Evolutionary conservation across 1,284 basidiomycete genomes (phyloP).

Genomic region (Schizophyllum commune): DNA sequence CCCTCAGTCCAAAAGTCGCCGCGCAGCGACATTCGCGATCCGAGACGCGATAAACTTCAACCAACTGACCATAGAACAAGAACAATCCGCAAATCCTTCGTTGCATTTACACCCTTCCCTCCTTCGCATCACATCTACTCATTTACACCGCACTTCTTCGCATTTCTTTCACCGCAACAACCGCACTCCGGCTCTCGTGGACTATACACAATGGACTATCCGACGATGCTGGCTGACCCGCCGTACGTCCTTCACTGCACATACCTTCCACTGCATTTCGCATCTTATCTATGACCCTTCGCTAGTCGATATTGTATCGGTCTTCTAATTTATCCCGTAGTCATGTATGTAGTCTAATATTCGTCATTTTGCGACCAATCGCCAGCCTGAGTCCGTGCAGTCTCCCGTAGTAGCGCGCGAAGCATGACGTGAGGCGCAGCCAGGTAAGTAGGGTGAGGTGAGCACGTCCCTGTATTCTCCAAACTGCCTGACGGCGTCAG

Average conservation of each 20-base stretch:
- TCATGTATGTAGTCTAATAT: neutral
- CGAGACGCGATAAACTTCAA: neutral
- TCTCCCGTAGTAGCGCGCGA: no score
- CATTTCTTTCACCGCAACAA: no score
- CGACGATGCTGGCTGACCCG: neutral
- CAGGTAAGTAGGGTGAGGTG: no score
- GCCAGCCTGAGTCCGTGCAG: no score
- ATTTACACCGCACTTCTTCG: neutral
- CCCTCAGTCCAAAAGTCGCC: neutral
- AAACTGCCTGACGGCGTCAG: neutral
- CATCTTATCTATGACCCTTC: neutral
- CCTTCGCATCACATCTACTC: neutral
- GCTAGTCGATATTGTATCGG: neutral
- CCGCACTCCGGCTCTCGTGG: neutral
- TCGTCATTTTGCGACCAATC: no score
- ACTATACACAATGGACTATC: neutral
- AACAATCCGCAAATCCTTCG: neutral
- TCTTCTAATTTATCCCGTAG: neutral
- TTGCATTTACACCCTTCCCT: neutral
- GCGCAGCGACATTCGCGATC: neutral
- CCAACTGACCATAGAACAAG: neutral
- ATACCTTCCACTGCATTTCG: neutral
- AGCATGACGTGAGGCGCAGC: no score
- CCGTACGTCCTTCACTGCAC: neutral
- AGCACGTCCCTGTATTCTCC: neutral